phyloP scores from a whole-genome alignment of 768 basidiomycete species.

The Rickenella mellea region DNA sequence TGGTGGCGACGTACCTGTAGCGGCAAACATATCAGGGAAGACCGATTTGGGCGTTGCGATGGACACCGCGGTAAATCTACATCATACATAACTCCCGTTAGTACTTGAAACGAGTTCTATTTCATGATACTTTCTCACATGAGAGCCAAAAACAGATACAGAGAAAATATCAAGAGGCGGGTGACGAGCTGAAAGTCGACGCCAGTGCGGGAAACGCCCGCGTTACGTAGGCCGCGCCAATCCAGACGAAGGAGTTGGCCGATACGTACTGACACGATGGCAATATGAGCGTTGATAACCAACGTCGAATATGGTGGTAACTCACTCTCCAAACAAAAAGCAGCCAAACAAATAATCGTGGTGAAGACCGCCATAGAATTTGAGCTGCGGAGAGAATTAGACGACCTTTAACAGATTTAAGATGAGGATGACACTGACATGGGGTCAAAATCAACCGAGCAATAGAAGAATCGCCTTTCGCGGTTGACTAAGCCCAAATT shows the following conservation, averaged over 20 bases:
- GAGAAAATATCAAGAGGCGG: slow-evolving; percentile 14
- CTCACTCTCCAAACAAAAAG: slow-evolving; percentile 13
- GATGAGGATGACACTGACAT: too few relatives aligned
- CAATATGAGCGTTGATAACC: not conserved
- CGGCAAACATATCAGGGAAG: slow-evolving; percentile 16
- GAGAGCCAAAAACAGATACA: slow-evolving; percentile 13
- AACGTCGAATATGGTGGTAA: not conserved
- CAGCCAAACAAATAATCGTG: slow-evolving; percentile 13
- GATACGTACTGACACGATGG: slow-evolving; percentile 9
- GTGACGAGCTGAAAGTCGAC: slow-evolving; percentile 12
- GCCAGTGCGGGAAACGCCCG: slow-evolving; percentile 6
- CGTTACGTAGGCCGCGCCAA: slow-evolving; percentile 10
- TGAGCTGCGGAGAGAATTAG: slow-evolving; percentile 11
- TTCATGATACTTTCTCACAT: too few relatives aligned
- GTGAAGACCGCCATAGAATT: slow-evolving; percentile 11
- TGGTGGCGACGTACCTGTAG: slow-evolving; percentile 11
- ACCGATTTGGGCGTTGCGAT: slow-evolving; percentile 7
- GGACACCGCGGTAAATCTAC: slow-evolving; percentile 6
- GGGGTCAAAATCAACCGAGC: slow-evolving; percentile 13
- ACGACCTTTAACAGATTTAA: too few relatives aligned
- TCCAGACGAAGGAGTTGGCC: slow-evolving; percentile 7
- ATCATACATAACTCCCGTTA: not conserved
- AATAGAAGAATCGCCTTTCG: slow-evolving; percentile 17
- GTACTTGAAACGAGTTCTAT: not conserved
- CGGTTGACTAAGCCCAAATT: slow-evolving; percentile 15